Conservation (phyloP, 2,329 filamentous ascomycete species). For the Pseudogymnoascus sp. region DNA sequence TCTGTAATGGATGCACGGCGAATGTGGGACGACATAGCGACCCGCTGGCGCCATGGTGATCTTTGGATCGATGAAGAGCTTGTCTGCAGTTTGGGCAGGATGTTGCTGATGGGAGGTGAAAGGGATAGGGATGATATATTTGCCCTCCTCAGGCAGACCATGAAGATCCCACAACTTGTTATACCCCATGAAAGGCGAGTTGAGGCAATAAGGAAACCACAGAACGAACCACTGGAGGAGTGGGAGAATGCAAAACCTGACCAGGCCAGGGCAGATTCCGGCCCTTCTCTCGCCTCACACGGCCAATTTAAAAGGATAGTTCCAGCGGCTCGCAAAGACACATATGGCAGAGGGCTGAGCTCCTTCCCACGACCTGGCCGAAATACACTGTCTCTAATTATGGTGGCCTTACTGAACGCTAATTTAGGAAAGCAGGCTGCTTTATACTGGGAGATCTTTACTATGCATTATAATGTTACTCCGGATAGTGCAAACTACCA, state of each 20-base stretch:
- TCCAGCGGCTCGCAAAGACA: conserved; percentile 13
- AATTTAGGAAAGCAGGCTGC: conserved; percentile 54
- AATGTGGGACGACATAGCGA: conserved; percentile 73
- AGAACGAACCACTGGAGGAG: conserved; percentile 8
- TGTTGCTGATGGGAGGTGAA: conserved; percentile 60
- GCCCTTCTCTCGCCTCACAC: conserved; percentile 4
- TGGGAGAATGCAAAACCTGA: conserved; percentile 2
- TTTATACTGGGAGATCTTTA: conserved; percentile 72
- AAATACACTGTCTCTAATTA: conserved; percentile 60
- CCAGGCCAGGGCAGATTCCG: background rate
- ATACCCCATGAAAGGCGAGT: background rate
- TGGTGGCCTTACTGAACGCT: conserved; percentile 55
- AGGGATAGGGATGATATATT: conserved; percentile 65
- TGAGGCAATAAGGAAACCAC: background rate
- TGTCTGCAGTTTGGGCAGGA: conserved; percentile 69
- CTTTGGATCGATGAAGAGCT: conserved; percentile 69
- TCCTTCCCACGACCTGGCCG: conserved; percentile 39
- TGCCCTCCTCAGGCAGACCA: conserved; percentile 70
- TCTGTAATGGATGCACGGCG: conserved; percentile 59
- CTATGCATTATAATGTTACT: conserved; percentile 48
- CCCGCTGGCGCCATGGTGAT: conserved; percentile 65
- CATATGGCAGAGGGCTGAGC: conserved; percentile 15
- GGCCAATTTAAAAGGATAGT: conserved; percentile 5
- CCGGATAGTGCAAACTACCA: conserved; percentile 68
- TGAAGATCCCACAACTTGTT: conserved; percentile 55